Percentiles rank a stretch among this genome's conserved stretches.
These are phyloP conservation scores for Myxozyma geophila DNA, from an alignment of 805 yeast genomes.

Conservation along the genomic window DNA sequence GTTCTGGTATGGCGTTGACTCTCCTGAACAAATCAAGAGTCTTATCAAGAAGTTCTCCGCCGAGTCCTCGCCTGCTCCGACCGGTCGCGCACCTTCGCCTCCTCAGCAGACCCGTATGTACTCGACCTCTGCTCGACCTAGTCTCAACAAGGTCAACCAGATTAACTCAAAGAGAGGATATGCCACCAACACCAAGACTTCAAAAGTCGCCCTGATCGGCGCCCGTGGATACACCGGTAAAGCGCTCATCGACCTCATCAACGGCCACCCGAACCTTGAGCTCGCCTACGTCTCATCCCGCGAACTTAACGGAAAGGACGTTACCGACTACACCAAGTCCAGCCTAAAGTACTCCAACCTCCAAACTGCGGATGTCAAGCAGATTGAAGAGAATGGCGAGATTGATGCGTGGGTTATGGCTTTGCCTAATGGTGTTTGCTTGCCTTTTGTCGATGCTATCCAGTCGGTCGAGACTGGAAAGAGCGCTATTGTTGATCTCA, in stretches of 20 bases:
- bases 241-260: constrained; percentile 83
- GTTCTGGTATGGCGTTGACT: constrained; percentile 88
- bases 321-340: constrained; percentile 83
- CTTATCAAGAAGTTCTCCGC: constrained; percentile 20
- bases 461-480: constrained; percentile 57
- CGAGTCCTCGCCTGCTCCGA: not conserved
- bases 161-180: not conserved
- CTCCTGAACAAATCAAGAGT: constrained; percentile 23
- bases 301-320: constrained; percentile 84
- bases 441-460: constrained; percentile 54
- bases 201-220: constrained; percentile 91
- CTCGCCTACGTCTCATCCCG: constrained; percentile 94
- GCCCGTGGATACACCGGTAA: constrained; percentile 99
- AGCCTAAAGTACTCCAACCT: constrained; percentile 75
- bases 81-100: not conserved
- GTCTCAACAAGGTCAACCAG: not conserved
- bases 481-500: constrained; percentile 85
- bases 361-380: constrained; percentile 81
- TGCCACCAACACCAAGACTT: constrained; percentile 53
- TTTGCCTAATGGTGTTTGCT: constrained; percentile 93
- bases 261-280: constrained; percentile 85
- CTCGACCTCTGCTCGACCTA: constrained; percentile 24
- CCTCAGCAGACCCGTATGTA: constrained; percentile 18
- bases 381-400: constrained; percentile 71
- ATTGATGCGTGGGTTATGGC: constrained; percentile 99